A percentile compares a stretch with the other conserved stretches of the same genome.
Evolutionary conservation across 352 stramenopile species (phyloP).

Genomic region (Labyrinthula sp.): DNA sequence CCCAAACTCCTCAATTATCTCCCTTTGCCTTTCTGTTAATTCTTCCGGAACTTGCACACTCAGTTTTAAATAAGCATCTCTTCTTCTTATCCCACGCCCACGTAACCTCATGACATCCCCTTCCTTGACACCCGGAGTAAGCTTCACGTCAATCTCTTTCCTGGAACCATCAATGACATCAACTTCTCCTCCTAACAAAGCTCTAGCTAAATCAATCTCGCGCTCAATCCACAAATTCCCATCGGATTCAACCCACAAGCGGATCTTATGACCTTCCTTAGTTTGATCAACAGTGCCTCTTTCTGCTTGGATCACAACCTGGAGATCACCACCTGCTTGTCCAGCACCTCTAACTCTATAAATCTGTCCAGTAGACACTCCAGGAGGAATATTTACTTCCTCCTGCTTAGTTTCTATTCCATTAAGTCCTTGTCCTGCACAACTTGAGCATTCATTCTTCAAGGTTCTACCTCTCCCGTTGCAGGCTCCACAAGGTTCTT

Average conservation of each 20-base stretch:
- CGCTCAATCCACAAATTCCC: conserved; percentile 8
- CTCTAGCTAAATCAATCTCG: conserved; percentile 6
- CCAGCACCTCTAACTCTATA: conserved; percentile 2
- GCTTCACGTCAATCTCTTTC: conserved; percentile 23
- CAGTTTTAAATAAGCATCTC: conserved; percentile 18
- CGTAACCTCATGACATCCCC: conserved; percentile 10
- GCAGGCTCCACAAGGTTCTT: conserved; percentile 7
- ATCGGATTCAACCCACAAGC: no score
- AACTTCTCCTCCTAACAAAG: conserved; percentile 16
- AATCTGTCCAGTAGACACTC: conserved; percentile 18
- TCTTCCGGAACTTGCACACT: conserved; percentile 12
- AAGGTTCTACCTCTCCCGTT: conserved; percentile 7
- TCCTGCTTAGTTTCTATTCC: conserved; percentile 6
- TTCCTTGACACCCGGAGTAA: conserved; percentile 2
- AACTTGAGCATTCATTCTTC: conserved; percentile 13
- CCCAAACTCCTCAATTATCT: conserved; percentile 27
- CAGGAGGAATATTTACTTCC: conserved; percentile 6
- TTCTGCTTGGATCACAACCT: conserved; percentile 10
- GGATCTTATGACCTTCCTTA: conserved; percentile 1
- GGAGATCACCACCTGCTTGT: conserved; percentile 14
- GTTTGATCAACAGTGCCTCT: conserved; percentile 3
- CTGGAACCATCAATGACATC: conserved; percentile 16
- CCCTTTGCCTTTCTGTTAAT: conserved; percentile 19
- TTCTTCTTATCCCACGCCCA: background rate
- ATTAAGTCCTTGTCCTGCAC: conserved; percentile 3